Base-by-base conservation (phyloP, 345 rosid genomes). In the Moringa oleifera region DNA sequence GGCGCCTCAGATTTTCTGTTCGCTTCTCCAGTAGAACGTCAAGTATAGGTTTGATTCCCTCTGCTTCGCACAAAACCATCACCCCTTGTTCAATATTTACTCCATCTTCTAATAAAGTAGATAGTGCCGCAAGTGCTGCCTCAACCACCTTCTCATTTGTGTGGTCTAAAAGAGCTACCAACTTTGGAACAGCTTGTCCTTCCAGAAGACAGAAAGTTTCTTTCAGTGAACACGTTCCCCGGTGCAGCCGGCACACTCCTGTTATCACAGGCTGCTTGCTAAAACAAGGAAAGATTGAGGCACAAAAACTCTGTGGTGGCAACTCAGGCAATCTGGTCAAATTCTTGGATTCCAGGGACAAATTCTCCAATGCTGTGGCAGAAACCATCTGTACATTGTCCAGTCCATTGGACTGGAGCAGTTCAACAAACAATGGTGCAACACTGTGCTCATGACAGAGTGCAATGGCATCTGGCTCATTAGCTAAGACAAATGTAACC, bases 151-250 rank as follows among this genome's bases (percentile, higher is more conserved):
- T 93, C 74, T 81, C 98, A 12, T 89, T 87, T 24, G 81, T 80
- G 77, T 92, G 98, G 78, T 89, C 98, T 58, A 92, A 61, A 12
- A 92, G 97, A 17, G 94, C 95, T 53, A 94, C 92, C 62, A 94
- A 66, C 60, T 82, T 88, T 82, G 81, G 89, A 20, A 90, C 88
- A 31, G 87, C 96, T 55, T 80, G 90, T 52, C 99, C 99, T 76
- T 90, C 90, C 55, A 80, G 68, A n/a, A 90, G 89, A 67, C 99
- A 94, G 66, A 94, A 94, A 54, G 83, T 75, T 25, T 90, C 97
- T 71, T 65, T 81, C 53, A 90, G 62, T 16, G 96, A 85, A 72
- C 99, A 94, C 12, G 77, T 71, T 61, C 97, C 99, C 19, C 78
- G 78, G 70, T 94, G 99, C 63, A 94, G 80, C 73, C 74, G 73